Conservation (phyloP, 768 basidiomycete species). For the Imleria badia region DNA sequence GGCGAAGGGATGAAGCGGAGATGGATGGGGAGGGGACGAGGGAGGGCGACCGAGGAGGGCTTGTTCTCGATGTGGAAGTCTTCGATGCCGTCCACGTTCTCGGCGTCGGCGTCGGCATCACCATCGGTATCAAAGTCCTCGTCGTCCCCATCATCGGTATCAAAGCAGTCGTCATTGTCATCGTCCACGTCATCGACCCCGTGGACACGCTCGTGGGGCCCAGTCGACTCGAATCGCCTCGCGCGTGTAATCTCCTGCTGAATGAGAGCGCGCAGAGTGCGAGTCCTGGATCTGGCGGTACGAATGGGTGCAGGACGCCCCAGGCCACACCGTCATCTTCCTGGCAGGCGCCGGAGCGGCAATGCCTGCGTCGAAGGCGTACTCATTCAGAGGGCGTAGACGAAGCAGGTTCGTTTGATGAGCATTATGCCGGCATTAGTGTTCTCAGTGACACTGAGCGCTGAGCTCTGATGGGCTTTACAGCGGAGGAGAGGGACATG, state of each 20-base stretch:
- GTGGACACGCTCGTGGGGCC: background rate
- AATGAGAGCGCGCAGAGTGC: background rate
- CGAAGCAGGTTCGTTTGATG: no score
- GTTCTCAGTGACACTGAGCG: no score
- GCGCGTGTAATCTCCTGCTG: background rate
- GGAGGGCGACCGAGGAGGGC: background rate
- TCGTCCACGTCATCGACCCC: background rate
- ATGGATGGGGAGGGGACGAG: background rate
- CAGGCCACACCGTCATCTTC: constrained; percentile 1
- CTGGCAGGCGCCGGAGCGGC: no score
- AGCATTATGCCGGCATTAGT: no score
- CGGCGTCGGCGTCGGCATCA: no score
- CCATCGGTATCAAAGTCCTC: no score
- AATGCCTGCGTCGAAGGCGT: no score
- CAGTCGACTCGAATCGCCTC: background rate
- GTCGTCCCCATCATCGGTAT: no score
- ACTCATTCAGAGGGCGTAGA: no score
- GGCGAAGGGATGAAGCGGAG: background rate
- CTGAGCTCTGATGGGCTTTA: no score
- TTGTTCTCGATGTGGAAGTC: background rate
- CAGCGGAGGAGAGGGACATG: no score
- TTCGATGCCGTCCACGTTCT: background rate
- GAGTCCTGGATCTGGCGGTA: background rate
- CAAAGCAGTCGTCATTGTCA: no score
- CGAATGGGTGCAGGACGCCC: constrained; percentile 18